Evolutionary conservation across 345 rosid genomes (phyloP).

Genomic region (Eucalyptus polyanthemos): DNA sequence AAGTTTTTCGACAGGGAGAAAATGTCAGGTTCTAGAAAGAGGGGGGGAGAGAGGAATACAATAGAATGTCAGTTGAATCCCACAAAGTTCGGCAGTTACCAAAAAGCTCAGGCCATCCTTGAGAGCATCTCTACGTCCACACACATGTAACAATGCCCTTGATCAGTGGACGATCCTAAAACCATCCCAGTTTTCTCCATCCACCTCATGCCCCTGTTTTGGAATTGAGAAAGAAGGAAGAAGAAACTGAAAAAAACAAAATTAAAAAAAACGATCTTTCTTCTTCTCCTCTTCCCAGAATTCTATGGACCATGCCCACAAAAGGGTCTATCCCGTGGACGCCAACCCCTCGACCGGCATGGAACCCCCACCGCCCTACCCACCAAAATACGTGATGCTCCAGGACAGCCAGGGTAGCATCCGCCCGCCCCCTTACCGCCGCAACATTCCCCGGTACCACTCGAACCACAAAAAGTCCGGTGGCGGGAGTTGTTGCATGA

Average conservation of each 20-base stretch:
- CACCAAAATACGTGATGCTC: conserved; percentile 23
- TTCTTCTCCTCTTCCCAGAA: neutral
- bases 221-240: neutral
- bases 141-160: conserved; percentile 9
- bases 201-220: neutral
- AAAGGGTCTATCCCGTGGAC: conserved; percentile 4
- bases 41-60: neutral
- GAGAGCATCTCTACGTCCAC: conserved; percentile 5
- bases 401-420: neutral
- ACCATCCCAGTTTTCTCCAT: neutral
- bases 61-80: neutral
- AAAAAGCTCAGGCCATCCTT: neutral
- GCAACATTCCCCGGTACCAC: conserved; percentile 24
- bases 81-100: neutral
- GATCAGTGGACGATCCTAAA: conserved; percentile 1
- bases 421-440: conserved; percentile 26
- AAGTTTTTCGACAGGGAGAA: neutral
- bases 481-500: conserved; percentile 1
- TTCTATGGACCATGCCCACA: conserved; percentile 12
- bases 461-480: neutral
- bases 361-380: conserved; percentile 5
- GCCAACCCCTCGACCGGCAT: neutral
- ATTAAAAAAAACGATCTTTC: neutral
- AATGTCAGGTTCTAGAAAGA: neutral
- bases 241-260: neutral